Evolutionary conservation across 305 asterid species (phyloP), one percentile per base, ranked within the genome.

Genomic region (Fraxinus platypoda): DNA sequence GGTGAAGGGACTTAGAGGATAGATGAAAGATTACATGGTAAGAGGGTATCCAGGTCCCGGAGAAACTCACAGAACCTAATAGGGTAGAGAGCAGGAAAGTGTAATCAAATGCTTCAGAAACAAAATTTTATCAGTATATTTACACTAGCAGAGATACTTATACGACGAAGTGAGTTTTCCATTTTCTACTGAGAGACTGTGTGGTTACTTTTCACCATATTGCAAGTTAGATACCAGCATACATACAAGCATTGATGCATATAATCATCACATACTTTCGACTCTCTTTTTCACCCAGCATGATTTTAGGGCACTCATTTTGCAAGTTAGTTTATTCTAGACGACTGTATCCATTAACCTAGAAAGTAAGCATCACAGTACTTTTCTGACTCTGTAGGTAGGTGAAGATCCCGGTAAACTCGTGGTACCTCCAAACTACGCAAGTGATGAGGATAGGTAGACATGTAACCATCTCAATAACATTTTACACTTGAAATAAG

Each of bases 401-500:
- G 31, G 71, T 25, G 8, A 62, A 23, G 71, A 62, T 62, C 28
- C 28, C 19, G 1, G 37, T 68, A 6, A 68, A 68, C 26, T 12
- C 74, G 15, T 26, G 74, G 37, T 12, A 68, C 35, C 37, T 30
- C 21, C 37, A 68, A 68, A 68, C 37, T 4, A 30, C 3, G 15
- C 74, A 68, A 68, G 38, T 28, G 21, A 68, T 12, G 37, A 68
- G 38, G 4, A 68, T 30, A 68, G 38, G n/a, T 28, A 26, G 19
- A 68, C 35, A 66, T 6, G 3, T 26, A 66, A 25, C 74, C 79
- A 76, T 43, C 54, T 43, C 54, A 43, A 74, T 11, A 33, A 33
- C 25, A 75, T 75, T 82, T 81, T 25, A 38, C 12, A 80, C 78
- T 30, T 17, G 71, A 41, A 77, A 23, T 8, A 57, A 37, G 43